A percentile compares a stretch with the other conserved stretches of the same genome.
Evolutionary conservation across 495 filamentous ascomycete species (phyloP).

Genomic region (Apiosordaria backusii): DNA sequence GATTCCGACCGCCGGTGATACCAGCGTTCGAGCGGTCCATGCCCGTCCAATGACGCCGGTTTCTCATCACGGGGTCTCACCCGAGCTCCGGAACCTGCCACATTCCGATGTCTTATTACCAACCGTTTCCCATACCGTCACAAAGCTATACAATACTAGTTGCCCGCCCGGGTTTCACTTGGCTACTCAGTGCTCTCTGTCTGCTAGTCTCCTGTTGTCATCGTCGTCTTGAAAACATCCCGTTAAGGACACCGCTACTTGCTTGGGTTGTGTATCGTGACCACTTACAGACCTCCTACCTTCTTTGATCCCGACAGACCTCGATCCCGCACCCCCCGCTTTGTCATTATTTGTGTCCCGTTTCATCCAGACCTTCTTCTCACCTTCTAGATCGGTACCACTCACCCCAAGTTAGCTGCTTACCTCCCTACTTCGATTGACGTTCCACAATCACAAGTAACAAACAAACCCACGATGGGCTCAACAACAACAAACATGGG

Average conservation of each 20-base stretch:
- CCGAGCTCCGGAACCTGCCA: constrained; percentile 18
- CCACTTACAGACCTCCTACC: background rate
- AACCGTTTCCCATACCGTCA: background rate
- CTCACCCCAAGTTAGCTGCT: background rate
- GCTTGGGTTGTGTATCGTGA: background rate
- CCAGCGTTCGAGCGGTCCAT: background rate
- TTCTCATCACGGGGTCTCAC: constrained; percentile 24
- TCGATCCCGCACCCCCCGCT: background rate
- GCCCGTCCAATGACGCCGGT: constrained; percentile 12
- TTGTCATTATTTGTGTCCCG: constrained; percentile 3
- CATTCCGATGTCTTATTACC: constrained; percentile 7
- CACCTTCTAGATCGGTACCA: background rate
- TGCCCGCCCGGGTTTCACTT: constrained; percentile 7
- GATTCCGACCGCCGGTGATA: constrained; percentile 22
- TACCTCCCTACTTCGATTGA: background rate
- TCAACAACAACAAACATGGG: constrained; percentile 34
- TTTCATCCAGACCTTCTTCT: background rate
- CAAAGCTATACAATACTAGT: constrained; percentile 4
- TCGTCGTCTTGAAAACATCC: background rate
- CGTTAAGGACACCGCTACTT: background rate
- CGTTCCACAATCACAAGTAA: constrained; percentile 2
- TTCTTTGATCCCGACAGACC: background rate
- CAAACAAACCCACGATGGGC: background rate
- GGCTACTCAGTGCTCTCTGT: background rate
- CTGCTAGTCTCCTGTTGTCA: background rate